Conservation (phyloP, 495 filamentous ascomycete genomes). For the Neurospora tetraspora region DNA sequence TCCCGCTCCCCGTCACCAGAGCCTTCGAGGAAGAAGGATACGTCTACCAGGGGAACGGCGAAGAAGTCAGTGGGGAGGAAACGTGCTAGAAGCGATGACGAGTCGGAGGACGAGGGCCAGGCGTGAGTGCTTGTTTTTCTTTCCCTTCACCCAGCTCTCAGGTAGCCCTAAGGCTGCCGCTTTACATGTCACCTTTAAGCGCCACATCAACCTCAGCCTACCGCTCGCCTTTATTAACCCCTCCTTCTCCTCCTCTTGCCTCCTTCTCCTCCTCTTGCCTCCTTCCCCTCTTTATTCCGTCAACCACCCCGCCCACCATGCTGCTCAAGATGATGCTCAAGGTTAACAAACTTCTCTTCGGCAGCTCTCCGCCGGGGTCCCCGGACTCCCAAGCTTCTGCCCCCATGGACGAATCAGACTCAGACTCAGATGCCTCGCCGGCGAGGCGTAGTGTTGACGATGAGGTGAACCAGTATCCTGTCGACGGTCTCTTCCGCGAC, state of each 20-base stretch:
- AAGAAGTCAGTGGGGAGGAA: slow-evolving; percentile 34
- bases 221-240: background rate
- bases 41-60: slow-evolving; percentile 25
- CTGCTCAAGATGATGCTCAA: background rate
- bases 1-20: slow-evolving; percentile 27
- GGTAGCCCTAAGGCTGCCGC: background rate
- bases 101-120: slow-evolving; percentile 72
- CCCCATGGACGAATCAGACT: slow-evolving; percentile 84
- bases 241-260: background rate
- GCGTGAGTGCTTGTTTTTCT: slow-evolving; percentile 50
- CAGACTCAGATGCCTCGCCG: slow-evolving; percentile 52
- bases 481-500: slow-evolving; percentile 79
- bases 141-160: background rate
- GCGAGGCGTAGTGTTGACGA: slow-evolving; percentile 44
- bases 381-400: slow-evolving; percentile 70
- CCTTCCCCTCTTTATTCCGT: background rate
- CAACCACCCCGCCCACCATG: background rate
- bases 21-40: slow-evolving; percentile 21
- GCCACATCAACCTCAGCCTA: background rate
- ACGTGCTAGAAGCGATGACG: slow-evolving; percentile 44
- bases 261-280: background rate
- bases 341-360: background rate
- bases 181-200: background rate
- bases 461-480: slow-evolving; percentile 63
- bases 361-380: slow-evolving; percentile 45